Evolutionary conservation across 2,329 filamentous ascomycete genomes (phyloP).

Genomic region (Coniella vitis): DNA sequence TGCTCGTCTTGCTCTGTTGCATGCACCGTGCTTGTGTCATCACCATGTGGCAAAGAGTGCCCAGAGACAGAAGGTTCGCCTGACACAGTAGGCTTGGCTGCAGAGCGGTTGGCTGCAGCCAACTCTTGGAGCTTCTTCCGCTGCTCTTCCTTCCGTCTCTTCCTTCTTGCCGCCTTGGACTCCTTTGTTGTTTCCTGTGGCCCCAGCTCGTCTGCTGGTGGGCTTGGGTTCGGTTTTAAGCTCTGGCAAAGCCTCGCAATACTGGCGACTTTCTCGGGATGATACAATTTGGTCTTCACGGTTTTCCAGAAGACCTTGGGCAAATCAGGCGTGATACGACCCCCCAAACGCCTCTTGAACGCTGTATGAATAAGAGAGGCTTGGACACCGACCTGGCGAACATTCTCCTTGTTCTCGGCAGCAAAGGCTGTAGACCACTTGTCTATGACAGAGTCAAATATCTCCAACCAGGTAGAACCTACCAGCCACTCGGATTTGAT

Average conservation of each 20-base stretch:
- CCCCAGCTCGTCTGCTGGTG: neutral
- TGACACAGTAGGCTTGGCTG: too few species aligned
- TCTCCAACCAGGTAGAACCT: conserved; percentile 11
- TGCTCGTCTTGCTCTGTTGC: neutral
- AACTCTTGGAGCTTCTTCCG: neutral
- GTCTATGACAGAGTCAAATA: conserved; percentile 8
- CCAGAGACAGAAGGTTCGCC: too few species aligned
- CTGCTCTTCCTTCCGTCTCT: neutral
- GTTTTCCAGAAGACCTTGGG: neutral
- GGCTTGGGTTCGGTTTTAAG: neutral
- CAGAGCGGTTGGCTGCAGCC: too few species aligned
- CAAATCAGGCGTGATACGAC: neutral
- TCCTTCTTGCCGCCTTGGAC: too few species aligned
- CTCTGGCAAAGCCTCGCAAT: conserved; percentile 4
- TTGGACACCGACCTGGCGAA: conserved; percentile 8
- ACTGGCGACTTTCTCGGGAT: neutral
- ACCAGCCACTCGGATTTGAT: conserved; percentile 8
- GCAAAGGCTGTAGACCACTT: conserved; percentile 12
- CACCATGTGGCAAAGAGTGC: too few species aligned
- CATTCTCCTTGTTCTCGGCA: conserved; percentile 1
- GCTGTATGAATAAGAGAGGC: neutral
- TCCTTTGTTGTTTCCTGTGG: neutral
- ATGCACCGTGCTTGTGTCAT: neutral
- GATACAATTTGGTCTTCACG: neutral
- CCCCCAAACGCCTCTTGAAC: neutral